Percentiles rank a stretch among this genome's conserved stretches.
phyloP scores from a whole-genome alignment of 768 basidiomycete species.

The Lyophyllum shimeji region DNA sequence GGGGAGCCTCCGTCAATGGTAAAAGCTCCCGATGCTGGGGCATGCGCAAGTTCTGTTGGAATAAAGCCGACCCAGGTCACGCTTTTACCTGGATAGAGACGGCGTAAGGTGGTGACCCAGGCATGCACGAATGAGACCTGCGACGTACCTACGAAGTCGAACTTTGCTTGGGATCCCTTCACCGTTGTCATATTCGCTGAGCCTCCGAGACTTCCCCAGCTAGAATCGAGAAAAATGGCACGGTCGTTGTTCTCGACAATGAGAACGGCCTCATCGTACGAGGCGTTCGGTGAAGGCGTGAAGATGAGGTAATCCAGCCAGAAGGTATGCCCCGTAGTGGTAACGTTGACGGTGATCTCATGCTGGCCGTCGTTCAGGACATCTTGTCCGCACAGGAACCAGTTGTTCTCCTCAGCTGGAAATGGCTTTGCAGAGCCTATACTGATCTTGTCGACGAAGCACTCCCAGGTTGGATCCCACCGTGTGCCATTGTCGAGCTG shows the following conservation, averaged over 20 bases:
- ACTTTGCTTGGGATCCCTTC: neutral
- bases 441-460: constrained; percentile 22
- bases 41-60: neutral
- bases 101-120: neutral
- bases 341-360: constrained; percentile 4
- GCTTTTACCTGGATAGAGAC: neutral
- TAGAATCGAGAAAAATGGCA: neutral
- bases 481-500: neutral
- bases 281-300: neutral
- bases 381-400: neutral
- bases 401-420: constrained; percentile 1
- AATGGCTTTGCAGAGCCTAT: neutral
- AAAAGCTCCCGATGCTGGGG: neutral
- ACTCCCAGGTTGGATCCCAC: constrained; percentile 16
- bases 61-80: constrained; percentile 11
- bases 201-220: neutral
- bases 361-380: neutral
- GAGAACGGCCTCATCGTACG: neutral
- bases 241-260: neutral
- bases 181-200: neutral
- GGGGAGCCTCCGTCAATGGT: constrained; percentile 6
- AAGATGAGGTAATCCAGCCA: constrained; percentile 3
- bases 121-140: neutral
- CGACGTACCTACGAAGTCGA: constrained; percentile 1
- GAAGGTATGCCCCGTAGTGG: neutral